phyloP scores from a whole-genome alignment of 257 asterid species.

The Knoxia roxburghii region DNA sequence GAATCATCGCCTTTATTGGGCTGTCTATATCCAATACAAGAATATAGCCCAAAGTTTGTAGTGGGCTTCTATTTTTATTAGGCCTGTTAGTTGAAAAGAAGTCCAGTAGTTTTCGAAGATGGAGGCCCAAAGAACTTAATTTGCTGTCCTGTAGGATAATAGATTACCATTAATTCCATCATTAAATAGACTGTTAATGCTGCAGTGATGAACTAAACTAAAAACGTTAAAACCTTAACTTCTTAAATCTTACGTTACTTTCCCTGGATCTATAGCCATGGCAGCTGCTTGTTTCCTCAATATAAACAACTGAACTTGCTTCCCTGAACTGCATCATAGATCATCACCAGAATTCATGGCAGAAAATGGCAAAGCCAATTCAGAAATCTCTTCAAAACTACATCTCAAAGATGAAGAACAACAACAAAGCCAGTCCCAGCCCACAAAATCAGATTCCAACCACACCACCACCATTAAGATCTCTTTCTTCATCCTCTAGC shows the following conservation, averaged over 20 bases:
- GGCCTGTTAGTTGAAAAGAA: not conserved
- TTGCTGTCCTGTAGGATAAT: too few species aligned
- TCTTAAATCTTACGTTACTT: constrained; percentile 15
- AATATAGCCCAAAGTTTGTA: not conserved
- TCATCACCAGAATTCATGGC: not conserved
- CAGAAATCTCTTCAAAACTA: constrained; percentile 49
- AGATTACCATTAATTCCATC: not conserved
- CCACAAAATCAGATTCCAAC: constrained; percentile 22
- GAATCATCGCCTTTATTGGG: too few species aligned
- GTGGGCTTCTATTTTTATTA: not conserved
- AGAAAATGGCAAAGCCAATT: constrained; percentile 46
- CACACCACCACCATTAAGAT: constrained; percentile 8
- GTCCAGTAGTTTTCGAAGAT: too few species aligned
- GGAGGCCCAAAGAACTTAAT: too few species aligned
- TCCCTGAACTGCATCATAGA: too few species aligned
- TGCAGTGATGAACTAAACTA: not conserved
- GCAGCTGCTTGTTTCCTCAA: not conserved
- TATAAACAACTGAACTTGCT: not conserved
- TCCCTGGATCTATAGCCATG: not conserved
- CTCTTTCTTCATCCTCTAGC: constrained; percentile 25
- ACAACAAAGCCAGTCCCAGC: too few species aligned
- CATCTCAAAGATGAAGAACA: constrained; percentile 45
- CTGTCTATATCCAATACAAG: too few species aligned
- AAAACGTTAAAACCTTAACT: not conserved
- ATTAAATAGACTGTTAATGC: not conserved